Base-by-base conservation (phyloP, 1,284 basidiomycete species). In the Ustilago crameri region DNA sequence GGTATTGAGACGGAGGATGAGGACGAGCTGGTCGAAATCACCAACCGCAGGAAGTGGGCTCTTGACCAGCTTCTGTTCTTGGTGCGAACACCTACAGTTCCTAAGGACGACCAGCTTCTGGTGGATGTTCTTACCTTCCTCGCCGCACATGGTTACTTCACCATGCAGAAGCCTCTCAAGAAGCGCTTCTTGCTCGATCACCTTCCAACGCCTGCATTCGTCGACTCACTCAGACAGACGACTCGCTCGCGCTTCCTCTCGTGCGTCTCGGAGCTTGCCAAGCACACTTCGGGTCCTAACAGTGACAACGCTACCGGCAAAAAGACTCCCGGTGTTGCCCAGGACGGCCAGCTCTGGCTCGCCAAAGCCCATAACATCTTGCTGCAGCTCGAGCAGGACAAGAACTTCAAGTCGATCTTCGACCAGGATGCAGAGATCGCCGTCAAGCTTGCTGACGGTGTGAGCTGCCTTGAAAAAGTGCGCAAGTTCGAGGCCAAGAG, bases 41-140 rank as follows among this genome's bases (percentile, higher is more conserved):
- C 65, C 26, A 64, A 66, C 49, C 68, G 72, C 53, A 61, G 79
- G 51, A 85, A 84, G 40, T 98, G 95, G 94, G 89, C 93, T 22
- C 87, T 92, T 44, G 93, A 97, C 59, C 95, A 98, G 85, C 86
- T 97, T 24, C 85, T 89, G 10, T 87, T 88, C 9, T 87, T 97
- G 37, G 86, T 94, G 64, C 89, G 91, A 53, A 95, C 93, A 79
- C 88, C 89, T 7, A 87, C 89, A 0, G 88, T 97, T 38, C 91
- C 91, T 9, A 94, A 92, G 82, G 87, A 88, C 53, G 93, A 95
- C 79, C 86, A 86, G 45, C 93, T 92, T 89, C 86, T 95, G 20
- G 85, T 88, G 57, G 86, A 87, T 10, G 85, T 94, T 47, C 86
- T 98, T 38, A 89, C 93, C 69, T 95, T 93, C 88, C 86, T 97